Conservation (phyloP, 1,139 yeast species). For the Kodamaea suecica region DNA sequence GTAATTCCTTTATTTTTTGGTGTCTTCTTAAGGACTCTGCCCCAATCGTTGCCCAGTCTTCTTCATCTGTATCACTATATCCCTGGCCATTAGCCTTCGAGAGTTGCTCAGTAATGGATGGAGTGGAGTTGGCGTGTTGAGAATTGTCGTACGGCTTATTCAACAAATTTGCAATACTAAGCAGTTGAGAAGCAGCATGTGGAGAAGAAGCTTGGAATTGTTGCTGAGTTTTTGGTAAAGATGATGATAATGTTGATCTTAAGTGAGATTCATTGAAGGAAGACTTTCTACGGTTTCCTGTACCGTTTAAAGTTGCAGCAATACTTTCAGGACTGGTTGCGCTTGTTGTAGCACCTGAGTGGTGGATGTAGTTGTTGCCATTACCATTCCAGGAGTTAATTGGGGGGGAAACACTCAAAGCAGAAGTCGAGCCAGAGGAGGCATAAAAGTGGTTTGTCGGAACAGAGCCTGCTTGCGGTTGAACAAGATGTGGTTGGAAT, state of each 20-base stretch:
- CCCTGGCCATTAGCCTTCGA: conserved; percentile 8
- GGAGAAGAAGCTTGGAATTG: conserved; percentile 6
- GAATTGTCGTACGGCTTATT: conserved; percentile 14
- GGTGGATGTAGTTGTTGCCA: conserved; percentile 23
- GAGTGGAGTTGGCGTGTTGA: conserved; percentile 13
- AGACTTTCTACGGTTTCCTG: conserved; percentile 32
- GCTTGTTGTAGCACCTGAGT: conserved; percentile 9
- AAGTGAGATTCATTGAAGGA: conserved; percentile 46
- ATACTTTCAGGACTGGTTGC: conserved; percentile 21
- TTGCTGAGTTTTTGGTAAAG: conserved; percentile 12
- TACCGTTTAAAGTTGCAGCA: conserved; percentile 17
- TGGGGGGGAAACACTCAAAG: conserved; percentile 24
- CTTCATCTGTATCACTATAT: conserved; percentile 75
- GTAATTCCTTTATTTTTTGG: conserved; percentile 9
- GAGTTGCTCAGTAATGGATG: conserved; percentile 10
- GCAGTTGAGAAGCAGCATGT: conserved; percentile 11
- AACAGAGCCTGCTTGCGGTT: too few relatives aligned
- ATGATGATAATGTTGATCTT: conserved; percentile 38
- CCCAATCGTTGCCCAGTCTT: conserved; percentile 91
- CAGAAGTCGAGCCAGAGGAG: conserved; percentile 13
- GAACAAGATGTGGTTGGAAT: conserved; percentile 3
- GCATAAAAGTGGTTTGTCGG: conserved; percentile 4
- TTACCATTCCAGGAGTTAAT: conserved; percentile 24
- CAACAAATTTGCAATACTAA: conserved; percentile 16
- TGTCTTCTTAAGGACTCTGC: conserved; percentile 53